These are phyloP conservation scores for Phascolomyces articulosus DNA, from an alignment of 371 early-diverging fungal species.

Conservation along the genomic window DNA sequence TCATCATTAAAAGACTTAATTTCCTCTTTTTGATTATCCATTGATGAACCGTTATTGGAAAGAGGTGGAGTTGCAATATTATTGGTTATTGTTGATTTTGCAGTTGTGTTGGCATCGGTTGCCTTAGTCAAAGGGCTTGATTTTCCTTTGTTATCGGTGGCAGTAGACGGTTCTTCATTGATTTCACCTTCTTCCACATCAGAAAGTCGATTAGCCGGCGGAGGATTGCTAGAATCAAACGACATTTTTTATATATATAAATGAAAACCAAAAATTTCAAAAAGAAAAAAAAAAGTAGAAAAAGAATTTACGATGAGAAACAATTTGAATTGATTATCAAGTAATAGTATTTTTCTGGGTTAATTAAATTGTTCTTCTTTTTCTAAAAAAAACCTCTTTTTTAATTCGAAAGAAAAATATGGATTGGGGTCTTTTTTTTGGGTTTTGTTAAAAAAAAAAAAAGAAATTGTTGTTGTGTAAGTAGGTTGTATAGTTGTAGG, in stretches of 20 bases:
- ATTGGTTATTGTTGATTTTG: neutral
- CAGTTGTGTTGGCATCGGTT: neutral
- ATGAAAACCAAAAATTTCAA: too few species aligned
- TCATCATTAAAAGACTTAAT: neutral
- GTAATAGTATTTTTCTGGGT: too few species aligned
- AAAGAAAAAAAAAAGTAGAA: constrained; percentile 3
- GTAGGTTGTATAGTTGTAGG: too few species aligned
- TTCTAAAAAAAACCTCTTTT: too few species aligned
- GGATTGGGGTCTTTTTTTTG: too few species aligned
- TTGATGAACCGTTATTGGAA: neutral
- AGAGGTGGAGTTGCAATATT: too few species aligned
- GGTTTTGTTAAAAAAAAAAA: too few species aligned
- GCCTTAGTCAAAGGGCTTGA: neutral
- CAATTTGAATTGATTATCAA: neutral
- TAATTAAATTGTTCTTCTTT: too few species aligned
- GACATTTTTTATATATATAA: constrained; percentile 14
- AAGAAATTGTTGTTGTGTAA: too few species aligned
- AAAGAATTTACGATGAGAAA: neutral
- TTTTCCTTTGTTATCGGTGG: neutral
- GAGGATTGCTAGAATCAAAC: constrained; percentile 15
- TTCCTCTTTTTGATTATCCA: neutral
- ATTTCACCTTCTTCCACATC: constrained; percentile 39
- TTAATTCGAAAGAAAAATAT: too few species aligned
- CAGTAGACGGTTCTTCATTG: constrained; percentile 14
- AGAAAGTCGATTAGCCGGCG: constrained; percentile 14